Base-by-base conservation (phyloP, 202 grass and related monocot genomes). In the Saccharum hybrid region DNA sequence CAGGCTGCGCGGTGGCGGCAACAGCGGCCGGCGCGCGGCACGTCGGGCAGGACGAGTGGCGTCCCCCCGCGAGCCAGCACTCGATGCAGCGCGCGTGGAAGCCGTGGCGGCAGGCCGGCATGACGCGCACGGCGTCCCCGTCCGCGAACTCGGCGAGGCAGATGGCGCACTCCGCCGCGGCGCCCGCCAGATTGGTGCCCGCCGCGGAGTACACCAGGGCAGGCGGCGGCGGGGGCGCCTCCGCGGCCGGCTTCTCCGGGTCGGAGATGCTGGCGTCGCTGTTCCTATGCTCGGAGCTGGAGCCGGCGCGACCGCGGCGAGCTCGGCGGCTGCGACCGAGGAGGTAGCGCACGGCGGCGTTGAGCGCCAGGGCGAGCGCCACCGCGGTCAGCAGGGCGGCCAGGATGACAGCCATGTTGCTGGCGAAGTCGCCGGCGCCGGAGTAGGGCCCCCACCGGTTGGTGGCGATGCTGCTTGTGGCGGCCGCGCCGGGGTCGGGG, bases 341-440 rank as follows among this genome's bases (percentile, higher is more conserved):
- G 22, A 97, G 70, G 90, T 88, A 85, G 54, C 86, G 84, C 61
- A 91, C 81, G 51, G 74, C 78, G 66, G 92, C 88, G 81, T 88
- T 84, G 34, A 36, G 34, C 34, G 34, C 34, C 34, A 36, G 34
- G 34, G 34, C 34, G 26, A 97, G 36, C 3, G 76, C 88, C 0
- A 92, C 67, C 18, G 86, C 86, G 54, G 87, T 79, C 8, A 97
- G 83, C 51, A 97, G 88, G 0, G 72, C 86, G 0, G 86, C 88
- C 9, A 97, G 92, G 90, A 97, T 89, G 86, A 97, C 81, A 72
- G 85, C 84, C 94, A 97, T 92, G 92, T 88, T 97, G 68, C 88
- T 65, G 66, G 89, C 85, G 84, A 97, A 94, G 65, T 97, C 92
- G 12, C 86, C 75, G 54, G 90, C 88, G 71, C 92, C 81, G 7